Percentiles rank a stretch among this genome's conserved stretches.
phyloP scores from a whole-genome alignment of 371 early-diverging fungal genomes.

The Mortierella sp. region DNA sequence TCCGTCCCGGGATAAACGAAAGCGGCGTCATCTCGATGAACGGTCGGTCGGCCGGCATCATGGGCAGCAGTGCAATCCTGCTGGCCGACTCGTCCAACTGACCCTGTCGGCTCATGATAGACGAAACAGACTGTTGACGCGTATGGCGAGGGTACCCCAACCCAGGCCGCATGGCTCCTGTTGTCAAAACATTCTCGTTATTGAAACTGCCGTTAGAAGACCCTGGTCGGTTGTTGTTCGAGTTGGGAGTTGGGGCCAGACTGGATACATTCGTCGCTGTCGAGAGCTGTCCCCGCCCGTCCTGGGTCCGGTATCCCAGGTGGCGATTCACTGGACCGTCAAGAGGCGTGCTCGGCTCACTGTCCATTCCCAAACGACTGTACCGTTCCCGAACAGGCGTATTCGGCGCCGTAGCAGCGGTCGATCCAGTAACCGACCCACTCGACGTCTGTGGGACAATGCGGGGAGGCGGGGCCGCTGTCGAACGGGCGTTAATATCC shows the following conservation, averaged over 20 bases:
- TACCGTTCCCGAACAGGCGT: slow-evolving; percentile 25
- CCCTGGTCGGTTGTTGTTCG: slow-evolving; percentile 10
- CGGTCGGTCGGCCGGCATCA: slow-evolving; percentile 53
- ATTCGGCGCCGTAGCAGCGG: slow-evolving; percentile 22
- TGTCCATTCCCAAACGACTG: slow-evolving; percentile 15
- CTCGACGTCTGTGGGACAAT: slow-evolving; percentile 1
- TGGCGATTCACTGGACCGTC: not conserved
- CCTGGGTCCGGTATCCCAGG: slow-evolving; percentile 2
- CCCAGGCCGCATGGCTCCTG: not conserved
- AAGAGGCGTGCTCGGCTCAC: slow-evolving; percentile 31
- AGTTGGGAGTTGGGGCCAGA: not conserved
- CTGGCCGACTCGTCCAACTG: slow-evolving; percentile 21
- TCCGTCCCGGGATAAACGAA: slow-evolving; percentile 67
- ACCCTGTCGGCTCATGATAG: slow-evolving; percentile 24
- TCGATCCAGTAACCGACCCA: slow-evolving; percentile 18
- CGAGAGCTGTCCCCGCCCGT: slow-evolving; percentile 10
- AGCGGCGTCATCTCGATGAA: slow-evolving; percentile 62
- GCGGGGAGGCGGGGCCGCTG: not conserved
- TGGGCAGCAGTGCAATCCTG: slow-evolving; percentile 30
- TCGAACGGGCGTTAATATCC: slow-evolving; percentile 10
- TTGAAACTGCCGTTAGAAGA: slow-evolving; percentile 30
- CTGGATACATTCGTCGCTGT: not conserved
- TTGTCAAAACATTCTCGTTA: slow-evolving; percentile 17
- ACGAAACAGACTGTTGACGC: slow-evolving; percentile 47
- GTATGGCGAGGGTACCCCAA: slow-evolving; percentile 19